Conservation (phyloP, 441 rosid genomes). For the Caryocar brasiliense region DNA sequence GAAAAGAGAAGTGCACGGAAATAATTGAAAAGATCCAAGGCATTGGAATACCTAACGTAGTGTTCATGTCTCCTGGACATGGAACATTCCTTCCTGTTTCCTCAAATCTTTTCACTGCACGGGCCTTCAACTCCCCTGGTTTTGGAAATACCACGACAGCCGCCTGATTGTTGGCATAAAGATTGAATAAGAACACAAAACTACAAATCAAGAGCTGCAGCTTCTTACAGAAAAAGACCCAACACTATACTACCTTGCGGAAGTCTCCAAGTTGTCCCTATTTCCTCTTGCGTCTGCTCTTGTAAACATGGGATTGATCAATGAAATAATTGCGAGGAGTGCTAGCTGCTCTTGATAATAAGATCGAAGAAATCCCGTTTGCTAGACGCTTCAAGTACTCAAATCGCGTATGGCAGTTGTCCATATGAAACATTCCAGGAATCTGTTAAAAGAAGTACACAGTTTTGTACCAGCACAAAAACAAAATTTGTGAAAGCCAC, state of each 20-base stretch:
- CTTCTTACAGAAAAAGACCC: not conserved
- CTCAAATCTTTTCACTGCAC: constrained; percentile 18
- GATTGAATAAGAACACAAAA: not conserved
- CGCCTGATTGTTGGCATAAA: constrained; percentile 11
- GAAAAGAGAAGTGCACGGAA: not conserved
- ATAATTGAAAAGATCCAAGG: not conserved
- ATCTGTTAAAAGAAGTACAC: constrained; percentile 13
- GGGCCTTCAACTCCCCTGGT: constrained; percentile 18
- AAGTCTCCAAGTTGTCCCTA: constrained; percentile 18
- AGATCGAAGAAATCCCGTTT: constrained; percentile 15
- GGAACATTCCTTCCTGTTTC: constrained; percentile 31
- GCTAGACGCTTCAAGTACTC: constrained; percentile 16
- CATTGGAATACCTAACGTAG: constrained; percentile 17
- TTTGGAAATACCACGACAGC: constrained; percentile 24
- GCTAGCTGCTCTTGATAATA: constrained; percentile 20
- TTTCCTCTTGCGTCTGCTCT: constrained; percentile 25
- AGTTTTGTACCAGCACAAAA: too few species aligned
- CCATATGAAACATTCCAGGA: constrained; percentile 20
- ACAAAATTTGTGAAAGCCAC: too few species aligned
- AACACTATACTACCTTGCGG: constrained; percentile 13
- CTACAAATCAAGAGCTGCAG: not conserved
- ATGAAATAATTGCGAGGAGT: constrained; percentile 22
- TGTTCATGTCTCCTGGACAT: constrained; percentile 18
- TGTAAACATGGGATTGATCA: constrained; percentile 33
- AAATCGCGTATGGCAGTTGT: constrained; percentile 20